Base-by-base conservation (phyloP, 2,329 filamentous ascomycete species). In the Madurella fahalii region DNA sequence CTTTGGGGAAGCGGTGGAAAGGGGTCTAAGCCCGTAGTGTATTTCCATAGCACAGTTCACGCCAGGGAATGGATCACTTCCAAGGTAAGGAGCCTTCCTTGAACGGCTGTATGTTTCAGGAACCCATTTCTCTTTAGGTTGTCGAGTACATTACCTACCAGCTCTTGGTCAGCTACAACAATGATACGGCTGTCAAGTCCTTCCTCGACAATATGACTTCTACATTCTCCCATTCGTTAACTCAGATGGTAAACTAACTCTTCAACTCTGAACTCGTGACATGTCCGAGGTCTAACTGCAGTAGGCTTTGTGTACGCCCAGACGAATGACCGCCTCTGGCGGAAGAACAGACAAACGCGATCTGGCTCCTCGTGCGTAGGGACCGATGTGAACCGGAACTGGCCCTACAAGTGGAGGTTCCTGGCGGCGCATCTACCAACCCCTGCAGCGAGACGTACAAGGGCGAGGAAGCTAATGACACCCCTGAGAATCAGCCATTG, bases 171-270 rank as follows among this genome's bases (percentile, higher is more conserved):
- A 72, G 74, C 47, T 81, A 80, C 61, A 64, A 63, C 32, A 66
- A 67, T 16, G 64, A 69, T 13, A 61, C 69, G n/a, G 65, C 69
- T 3, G 65, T 77, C 40, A 72, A 67, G 40, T 64, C 68, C 1
- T 75, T 80, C 50, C 73, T 86, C 20, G 76, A 86, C 67, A 80
- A 74, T 85, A 83, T 64, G 85, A 88, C 68, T 84, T 84, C 60
- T 86, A 84, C 67, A 77, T 87, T 60, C 75, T 85, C 57, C 82
- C 83, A 2, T 69, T 85, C 20, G 80, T 83, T 15, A 85, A 86
- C 63, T 81, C 81, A 0, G 82, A 85, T 52, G 81, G 77, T 78
- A 64, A 62, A 70, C n/a, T n/a, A n/a, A n/a, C n/a, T 51, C 13
- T 9, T 31, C 25, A n/a, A 5, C n/a, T 20, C 39, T 5, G 11